Conservation (phyloP, 495 filamentous ascomycete species). For the Ramalina intermedia region DNA sequence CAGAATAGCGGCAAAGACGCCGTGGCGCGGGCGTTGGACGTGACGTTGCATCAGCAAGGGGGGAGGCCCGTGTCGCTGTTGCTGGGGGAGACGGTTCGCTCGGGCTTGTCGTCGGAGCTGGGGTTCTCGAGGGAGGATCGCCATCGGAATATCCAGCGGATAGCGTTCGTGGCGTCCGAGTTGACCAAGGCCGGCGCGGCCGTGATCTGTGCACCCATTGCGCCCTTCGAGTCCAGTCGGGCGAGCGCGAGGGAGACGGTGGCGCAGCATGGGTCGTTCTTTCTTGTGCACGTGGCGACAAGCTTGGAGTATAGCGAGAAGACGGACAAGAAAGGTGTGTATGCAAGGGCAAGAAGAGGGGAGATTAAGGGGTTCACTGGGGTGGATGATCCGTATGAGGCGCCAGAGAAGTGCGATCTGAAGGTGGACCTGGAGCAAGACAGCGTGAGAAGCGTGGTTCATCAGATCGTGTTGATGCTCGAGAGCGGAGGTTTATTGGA, state of each 20-base stretch:
- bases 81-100: conserved; percentile 86
- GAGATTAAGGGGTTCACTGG: conserved; percentile 98
- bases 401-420: conserved; percentile 65
- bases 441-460: conserved; percentile 80
- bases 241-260: conserved; percentile 67
- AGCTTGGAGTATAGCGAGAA: conserved; percentile 83
- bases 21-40: conserved; percentile 87
- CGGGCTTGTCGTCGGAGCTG: conserved; percentile 85
- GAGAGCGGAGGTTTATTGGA: conserved; percentile 81
- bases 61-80: conserved; percentile 88
- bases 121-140: conserved; percentile 91
- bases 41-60: conserved; percentile 95
- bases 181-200: conserved; percentile 84
- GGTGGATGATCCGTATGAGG: conserved; percentile 95
- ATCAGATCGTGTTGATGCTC: conserved; percentile 88
- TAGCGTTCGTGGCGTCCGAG: conserved; percentile 90
- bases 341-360: conserved; percentile 65
- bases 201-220: conserved; percentile 95
- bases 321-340: conserved; percentile 89
- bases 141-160: conserved; percentile 88
- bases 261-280: conserved; percentile 79
- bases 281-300: conserved; percentile 88
- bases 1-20: conserved; percentile 94
- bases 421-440: conserved; percentile 74
- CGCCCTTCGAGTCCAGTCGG: conserved; percentile 71